These are phyloP conservation scores for Hypocrella siamensis DNA, from an alignment of 2,329 filamentous ascomycete genomes.

Conservation along the genomic window DNA sequence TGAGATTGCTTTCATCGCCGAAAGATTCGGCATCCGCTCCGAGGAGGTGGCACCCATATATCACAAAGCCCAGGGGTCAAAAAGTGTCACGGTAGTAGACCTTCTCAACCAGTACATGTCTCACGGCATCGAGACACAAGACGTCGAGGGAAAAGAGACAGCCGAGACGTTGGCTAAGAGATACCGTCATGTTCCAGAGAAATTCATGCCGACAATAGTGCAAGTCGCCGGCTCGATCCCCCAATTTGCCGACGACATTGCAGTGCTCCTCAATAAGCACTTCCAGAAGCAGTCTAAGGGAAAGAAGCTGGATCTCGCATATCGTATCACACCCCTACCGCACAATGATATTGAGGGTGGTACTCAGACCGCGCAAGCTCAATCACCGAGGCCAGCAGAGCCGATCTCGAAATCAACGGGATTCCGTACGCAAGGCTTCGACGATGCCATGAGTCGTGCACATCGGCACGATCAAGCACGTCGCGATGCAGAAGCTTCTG, in stretches of 20 bases:
- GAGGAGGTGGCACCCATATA: conserved; percentile 26
- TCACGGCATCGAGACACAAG: conserved; percentile 17
- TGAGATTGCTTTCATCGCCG: conserved; percentile 27
- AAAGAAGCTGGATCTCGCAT: conserved; percentile 20
- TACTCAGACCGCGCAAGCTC: background rate
- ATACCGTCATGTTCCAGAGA: conserved; percentile 24
- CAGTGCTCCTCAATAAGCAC: conserved; percentile 23
- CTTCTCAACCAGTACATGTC: conserved; percentile 27
- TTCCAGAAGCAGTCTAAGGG: conserved; percentile 22
- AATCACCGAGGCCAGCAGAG: background rate
- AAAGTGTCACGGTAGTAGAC: conserved; percentile 22
- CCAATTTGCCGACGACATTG: conserved; percentile 22
- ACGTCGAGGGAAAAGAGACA: conserved; percentile 13
- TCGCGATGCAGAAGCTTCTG: conserved; percentile 18
- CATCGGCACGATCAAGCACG: conserved; percentile 14
- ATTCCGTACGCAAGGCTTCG: conserved; percentile 6
- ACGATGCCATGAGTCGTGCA: conserved; percentile 13
- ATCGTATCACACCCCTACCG: conserved; percentile 20
- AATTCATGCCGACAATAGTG: conserved; percentile 26
- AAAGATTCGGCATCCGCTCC: conserved; percentile 24
- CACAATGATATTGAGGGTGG: conserved; percentile 6
- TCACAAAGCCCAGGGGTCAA: conserved; percentile 19
- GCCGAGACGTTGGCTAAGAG: conserved; percentile 19
- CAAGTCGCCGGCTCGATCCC: conserved; percentile 20
- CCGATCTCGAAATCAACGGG: background rate